These are phyloP conservation scores for Apophysomyces variabilis DNA, from an alignment of 371 early-diverging fungal genomes.

Conservation along the genomic window DNA sequence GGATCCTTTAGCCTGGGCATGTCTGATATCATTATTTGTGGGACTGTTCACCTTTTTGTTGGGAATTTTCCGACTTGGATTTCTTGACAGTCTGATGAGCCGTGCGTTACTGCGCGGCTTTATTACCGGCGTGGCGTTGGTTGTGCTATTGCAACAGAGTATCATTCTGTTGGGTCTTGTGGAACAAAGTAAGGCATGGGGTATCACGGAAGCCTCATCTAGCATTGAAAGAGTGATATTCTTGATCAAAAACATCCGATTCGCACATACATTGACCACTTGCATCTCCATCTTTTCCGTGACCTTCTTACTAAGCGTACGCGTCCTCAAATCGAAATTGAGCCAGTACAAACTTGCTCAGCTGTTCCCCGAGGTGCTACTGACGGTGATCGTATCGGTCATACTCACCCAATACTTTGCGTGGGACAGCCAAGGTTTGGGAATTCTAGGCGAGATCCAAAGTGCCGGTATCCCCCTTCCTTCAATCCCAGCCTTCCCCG, in stretches of 20 bases:
- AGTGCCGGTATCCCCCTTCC: conserved; percentile 64
- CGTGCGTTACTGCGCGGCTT: conserved; percentile 89
- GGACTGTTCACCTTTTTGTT: conserved; percentile 84
- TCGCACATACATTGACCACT: conserved; percentile 71
- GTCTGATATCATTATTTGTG: conserved; percentile 73
- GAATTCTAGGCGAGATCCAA: conserved; percentile 76
- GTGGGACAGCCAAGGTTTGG: conserved; percentile 75
- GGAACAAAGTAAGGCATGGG: conserved; percentile 32
- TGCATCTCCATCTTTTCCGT: conserved; percentile 71
- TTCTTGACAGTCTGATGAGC: conserved; percentile 89
- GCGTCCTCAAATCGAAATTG: conserved; percentile 59
- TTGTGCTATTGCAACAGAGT: conserved; percentile 82
- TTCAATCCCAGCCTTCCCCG: conserved; percentile 63
- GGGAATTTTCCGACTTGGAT: conserved; percentile 90
- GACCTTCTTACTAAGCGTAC: conserved; percentile 62
- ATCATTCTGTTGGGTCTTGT: conserved; percentile 73
- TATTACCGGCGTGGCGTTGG: conserved; percentile 85
- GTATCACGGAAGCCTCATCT: conserved; percentile 60
- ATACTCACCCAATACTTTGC: conserved; percentile 61
- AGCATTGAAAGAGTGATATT: conserved; percentile 71
- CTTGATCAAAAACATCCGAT: conserved; percentile 52
- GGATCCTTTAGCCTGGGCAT: conserved; percentile 51
- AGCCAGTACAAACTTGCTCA: conserved; percentile 55
- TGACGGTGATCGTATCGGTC: conserved; percentile 76
- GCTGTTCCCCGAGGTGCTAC: conserved; percentile 86